Conservation (phyloP, 2,329 filamentous ascomycete genomes). For the Emergomyces orientalis region DNA sequence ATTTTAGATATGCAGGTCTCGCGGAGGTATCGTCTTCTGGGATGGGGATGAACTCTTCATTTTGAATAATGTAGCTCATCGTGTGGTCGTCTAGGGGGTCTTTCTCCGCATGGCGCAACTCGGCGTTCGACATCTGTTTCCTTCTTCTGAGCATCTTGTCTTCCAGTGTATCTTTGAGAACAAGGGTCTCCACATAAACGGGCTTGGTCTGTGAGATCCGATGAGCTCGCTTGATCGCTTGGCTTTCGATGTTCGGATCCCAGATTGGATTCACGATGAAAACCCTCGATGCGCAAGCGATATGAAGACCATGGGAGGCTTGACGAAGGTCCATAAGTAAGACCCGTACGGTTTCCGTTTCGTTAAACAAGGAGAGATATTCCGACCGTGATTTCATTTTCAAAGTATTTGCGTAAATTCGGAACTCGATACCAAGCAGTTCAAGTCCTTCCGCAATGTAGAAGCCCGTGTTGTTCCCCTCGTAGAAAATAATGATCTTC, state of each 20-base stretch:
- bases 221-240: slow-evolving; percentile 83
- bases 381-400: slow-evolving; percentile 56
- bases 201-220: slow-evolving; percentile 72
- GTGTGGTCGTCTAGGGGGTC: slow-evolving; percentile 50
- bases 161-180: slow-evolving; percentile 71
- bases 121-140: slow-evolving; percentile 59
- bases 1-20: slow-evolving; percentile 22
- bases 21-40: slow-evolving; percentile 23
- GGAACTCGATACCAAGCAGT: slow-evolving; percentile 53
- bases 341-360: slow-evolving; percentile 59
- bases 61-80: slow-evolving; percentile 51
- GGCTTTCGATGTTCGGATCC: slow-evolving; percentile 72
- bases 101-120: slow-evolving; percentile 48
- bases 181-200: slow-evolving; percentile 77
- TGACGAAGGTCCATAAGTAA: slow-evolving; percentile 86
- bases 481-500: slow-evolving; percentile 90
- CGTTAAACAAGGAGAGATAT: slow-evolving; percentile 72
- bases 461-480: slow-evolving; percentile 75
- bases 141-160: slow-evolving; percentile 70
- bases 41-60: slow-evolving; percentile 43
- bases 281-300: slow-evolving; percentile 71
- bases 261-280: slow-evolving; percentile 86
- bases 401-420: slow-evolving; percentile 48
- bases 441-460: slow-evolving; percentile 80
- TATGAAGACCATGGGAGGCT: slow-evolving; percentile 78